These are phyloP conservation scores for Vitellaria paradoxa DNA, from an alignment of 179 eudicot species.

Conservation along the genomic window DNA sequence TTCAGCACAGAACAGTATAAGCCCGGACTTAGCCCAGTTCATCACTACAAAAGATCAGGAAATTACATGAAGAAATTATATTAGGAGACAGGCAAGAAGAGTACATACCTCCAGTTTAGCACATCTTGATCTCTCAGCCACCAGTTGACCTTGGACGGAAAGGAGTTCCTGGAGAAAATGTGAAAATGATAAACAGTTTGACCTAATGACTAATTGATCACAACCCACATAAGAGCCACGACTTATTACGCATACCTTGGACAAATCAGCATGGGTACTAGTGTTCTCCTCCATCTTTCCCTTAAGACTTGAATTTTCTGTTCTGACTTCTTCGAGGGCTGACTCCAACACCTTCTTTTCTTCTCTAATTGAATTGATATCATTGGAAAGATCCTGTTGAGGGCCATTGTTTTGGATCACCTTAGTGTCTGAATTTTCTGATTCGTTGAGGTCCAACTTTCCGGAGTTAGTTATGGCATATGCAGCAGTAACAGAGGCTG, in stretches of 20 bases:
- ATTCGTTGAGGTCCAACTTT: constrained; percentile 33
- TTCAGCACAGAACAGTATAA: not conserved
- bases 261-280: constrained; percentile 59
- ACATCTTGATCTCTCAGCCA: constrained; percentile 90
- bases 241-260: constrained; percentile 50
- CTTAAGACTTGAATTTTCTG: constrained; percentile 60
- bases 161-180: constrained; percentile 65
- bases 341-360: constrained; percentile 58
- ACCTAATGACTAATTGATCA: not conserved
- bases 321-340: constrained; percentile 47
- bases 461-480: constrained; percentile 63
- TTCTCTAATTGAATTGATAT: constrained; percentile 37
- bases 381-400: constrained; percentile 31
- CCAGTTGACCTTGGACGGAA: constrained; percentile 86
- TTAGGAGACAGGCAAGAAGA: not conserved
- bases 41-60: not conserved
- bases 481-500: constrained; percentile 96
- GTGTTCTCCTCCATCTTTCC: constrained; percentile 70
- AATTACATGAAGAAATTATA: not conserved
- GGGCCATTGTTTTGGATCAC: constrained; percentile 30
- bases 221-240: not conserved
- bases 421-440: constrained; percentile 34
- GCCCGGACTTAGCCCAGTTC: not conserved
- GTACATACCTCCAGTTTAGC: constrained; percentile 73
- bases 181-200: constrained; percentile 9